Evolutionary conservation across 768 basidiomycete species (phyloP).

Genomic region (Ramaria sp.): DNA sequence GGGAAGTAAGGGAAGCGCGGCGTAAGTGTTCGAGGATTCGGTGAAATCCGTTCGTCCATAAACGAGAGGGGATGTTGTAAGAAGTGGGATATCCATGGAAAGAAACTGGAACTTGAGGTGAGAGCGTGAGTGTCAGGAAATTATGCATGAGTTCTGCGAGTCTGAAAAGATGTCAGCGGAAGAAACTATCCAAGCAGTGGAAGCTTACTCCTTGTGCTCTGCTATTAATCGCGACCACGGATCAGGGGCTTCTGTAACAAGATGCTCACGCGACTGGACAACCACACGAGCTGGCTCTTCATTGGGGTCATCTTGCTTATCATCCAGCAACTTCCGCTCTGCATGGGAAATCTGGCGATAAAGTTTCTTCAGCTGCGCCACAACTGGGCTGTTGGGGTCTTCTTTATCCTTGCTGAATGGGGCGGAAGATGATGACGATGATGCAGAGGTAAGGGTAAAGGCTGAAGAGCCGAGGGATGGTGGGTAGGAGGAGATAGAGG

Average conservation of each 20-base stretch:
- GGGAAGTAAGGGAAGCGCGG: slow-evolving; percentile 59
- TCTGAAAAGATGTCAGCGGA: slow-evolving; percentile 30
- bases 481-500: slow-evolving; percentile 51
- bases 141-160: slow-evolving; percentile 87
- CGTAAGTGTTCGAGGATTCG: slow-evolving; percentile 85
- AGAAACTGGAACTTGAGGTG: slow-evolving; percentile 81
- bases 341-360: slow-evolving; percentile 76
- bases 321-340: slow-evolving; percentile 61
- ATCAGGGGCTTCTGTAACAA: slow-evolving; percentile 35
- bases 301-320: slow-evolving; percentile 44
- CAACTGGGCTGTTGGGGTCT: slow-evolving; percentile 51
- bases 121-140: slow-evolving; percentile 73
- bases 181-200: slow-evolving; percentile 3
- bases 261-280: slow-evolving; percentile 20
- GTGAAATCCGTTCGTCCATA: slow-evolving; percentile 90
- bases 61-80: slow-evolving; percentile 89
- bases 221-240: slow-evolving; percentile 56
- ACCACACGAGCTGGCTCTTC: slow-evolving; percentile 25
- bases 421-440: slow-evolving; percentile 41
- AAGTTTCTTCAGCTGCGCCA: slow-evolving; percentile 64
- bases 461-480: slow-evolving; percentile 16
- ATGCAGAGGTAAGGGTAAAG: slow-evolving; percentile 16
- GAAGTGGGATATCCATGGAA: slow-evolving; percentile 83
- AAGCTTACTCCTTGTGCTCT: slow-evolving; percentile 78
- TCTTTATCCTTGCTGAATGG: slow-evolving; percentile 45